phyloP scores from a whole-genome alignment of 176 grass and related monocot species.

The Zea luxurians region DNA sequence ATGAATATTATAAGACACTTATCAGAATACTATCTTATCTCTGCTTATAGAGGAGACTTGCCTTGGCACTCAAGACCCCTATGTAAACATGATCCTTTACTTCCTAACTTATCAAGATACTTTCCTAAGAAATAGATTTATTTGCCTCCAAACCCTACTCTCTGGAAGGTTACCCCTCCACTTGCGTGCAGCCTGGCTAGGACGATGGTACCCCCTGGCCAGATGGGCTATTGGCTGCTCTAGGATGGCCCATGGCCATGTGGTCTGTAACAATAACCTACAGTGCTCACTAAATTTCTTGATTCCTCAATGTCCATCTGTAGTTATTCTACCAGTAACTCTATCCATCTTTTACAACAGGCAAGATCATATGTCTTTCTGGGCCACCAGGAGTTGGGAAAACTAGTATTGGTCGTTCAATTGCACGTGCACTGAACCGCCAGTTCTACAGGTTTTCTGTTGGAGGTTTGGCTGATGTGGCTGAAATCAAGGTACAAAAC shows the following conservation, averaged over 20 bases:
- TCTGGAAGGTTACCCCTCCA: neutral
- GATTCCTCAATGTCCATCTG: neutral
- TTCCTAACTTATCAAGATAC: neutral
- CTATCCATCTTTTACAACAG: constrained; percentile 51
- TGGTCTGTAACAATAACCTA: no score
- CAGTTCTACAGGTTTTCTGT: constrained; percentile 99
- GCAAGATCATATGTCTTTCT: constrained; percentile 98
- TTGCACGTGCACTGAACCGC: constrained; percentile 88
- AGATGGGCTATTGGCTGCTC: neutral
- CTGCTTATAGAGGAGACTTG: neutral
- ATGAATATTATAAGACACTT: neutral
- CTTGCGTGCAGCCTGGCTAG: neutral
- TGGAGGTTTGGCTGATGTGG: constrained; percentile 98
- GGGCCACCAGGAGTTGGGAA: constrained; percentile 99
- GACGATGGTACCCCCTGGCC: neutral
- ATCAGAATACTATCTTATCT: neutral
- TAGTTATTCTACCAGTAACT: constrained; percentile 30
- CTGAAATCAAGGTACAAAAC: constrained; percentile 87
- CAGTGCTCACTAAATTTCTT: no score
- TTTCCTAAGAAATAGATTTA: neutral
- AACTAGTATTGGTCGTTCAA: constrained; percentile 97
- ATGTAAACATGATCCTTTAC: constrained; percentile 2
- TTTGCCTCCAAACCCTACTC: neutral
- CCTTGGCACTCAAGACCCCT: neutral
- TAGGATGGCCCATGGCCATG: neutral